Evolutionary conservation across 768 basidiomycete species (phyloP).

Genomic region (Kwoniella bestiolae): DNA sequence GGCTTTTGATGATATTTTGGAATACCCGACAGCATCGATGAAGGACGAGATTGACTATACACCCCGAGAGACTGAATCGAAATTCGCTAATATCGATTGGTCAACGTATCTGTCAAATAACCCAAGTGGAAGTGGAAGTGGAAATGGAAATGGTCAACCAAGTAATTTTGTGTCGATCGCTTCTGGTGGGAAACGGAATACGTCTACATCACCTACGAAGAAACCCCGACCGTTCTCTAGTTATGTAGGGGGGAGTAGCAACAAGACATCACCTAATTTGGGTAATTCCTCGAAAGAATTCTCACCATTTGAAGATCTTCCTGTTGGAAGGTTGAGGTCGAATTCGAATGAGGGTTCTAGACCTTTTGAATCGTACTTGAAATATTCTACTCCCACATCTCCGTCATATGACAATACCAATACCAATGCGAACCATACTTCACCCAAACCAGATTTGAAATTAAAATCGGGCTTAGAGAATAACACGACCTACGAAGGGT

Average conservation of each 20-base stretch:
- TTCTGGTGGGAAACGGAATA: background rate
- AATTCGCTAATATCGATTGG: slow-evolving; percentile 26
- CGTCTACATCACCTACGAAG: slow-evolving; percentile 7
- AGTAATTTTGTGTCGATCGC: slow-evolving; percentile 4
- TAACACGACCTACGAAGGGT: slow-evolving; percentile 34
- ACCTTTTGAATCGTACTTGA: slow-evolving; percentile 25
- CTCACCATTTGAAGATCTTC: slow-evolving; percentile 35
- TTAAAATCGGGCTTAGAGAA: slow-evolving; percentile 27
- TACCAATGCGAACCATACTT: background rate
- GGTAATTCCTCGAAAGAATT: background rate
- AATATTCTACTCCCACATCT: background rate
- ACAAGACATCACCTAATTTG: background rate
- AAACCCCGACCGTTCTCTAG: slow-evolving; percentile 8
- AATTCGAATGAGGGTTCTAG: slow-evolving; percentile 14
- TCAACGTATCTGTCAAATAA: slow-evolving; percentile 7
- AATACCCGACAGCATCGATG: slow-evolving; percentile 15
- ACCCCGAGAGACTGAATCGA: slow-evolving; percentile 38
- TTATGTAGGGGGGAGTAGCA: background rate
- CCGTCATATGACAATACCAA: slow-evolving; percentile 6
- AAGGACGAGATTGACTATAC: slow-evolving; percentile 26
- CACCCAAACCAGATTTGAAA: slow-evolving; percentile 24
- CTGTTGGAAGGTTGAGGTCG: slow-evolving; percentile 16
- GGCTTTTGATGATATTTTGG: slow-evolving; percentile 32
- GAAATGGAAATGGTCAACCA: background rate
- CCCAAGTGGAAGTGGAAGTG: background rate